Percentiles rank a stretch among this genome's conserved stretches.
These are phyloP conservation scores for Hippophae rhamnoides DNA, from an alignment of 306 rosid species.

Conservation along the genomic window DNA sequence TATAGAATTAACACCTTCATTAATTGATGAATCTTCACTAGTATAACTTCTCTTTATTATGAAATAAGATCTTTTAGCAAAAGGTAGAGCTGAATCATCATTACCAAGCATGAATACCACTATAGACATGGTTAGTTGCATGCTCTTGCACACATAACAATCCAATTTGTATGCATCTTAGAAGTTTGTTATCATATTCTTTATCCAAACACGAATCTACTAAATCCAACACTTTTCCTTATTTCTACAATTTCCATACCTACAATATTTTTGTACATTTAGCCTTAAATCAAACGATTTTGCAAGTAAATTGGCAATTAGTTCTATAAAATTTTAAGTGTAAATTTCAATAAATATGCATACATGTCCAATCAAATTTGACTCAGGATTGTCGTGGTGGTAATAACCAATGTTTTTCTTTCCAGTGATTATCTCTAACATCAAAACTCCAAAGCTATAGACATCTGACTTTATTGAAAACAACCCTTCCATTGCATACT, in stretches of 20 bases:
- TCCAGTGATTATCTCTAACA: constrained; percentile 49
- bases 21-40: not conserved
- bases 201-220: constrained; percentile 28
- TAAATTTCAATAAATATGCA: constrained; percentile 2
- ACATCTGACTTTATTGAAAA: constrained; percentile 45
- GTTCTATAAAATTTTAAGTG: too few species aligned
- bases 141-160: constrained; percentile 49
- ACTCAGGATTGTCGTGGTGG: constrained; percentile 10
- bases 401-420: constrained; percentile 35
- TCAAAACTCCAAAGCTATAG: constrained; percentile 47
- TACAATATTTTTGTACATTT: constrained; percentile 1
- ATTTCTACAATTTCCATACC: constrained; percentile 43
- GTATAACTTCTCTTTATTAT: not conserved
- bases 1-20: constrained; percentile 1
- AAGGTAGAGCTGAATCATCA: constrained; percentile 34
- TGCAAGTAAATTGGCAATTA: too few species aligned
- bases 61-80: constrained; percentile 53
- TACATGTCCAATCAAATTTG: constrained; percentile 41
- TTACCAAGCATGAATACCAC: constrained; percentile 45
- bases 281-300: too few species aligned
- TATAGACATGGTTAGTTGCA: constrained; percentile 33
- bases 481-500: constrained; percentile 49
- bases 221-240: constrained; percentile 17
- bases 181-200: constrained; percentile 21
- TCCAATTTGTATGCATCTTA: constrained; percentile 54